A percentile compares a stretch with the other conserved stretches of the same genome.
phyloP scores from a whole-genome alignment of 441 rosid species.

The Omphalea diandra region DNA sequence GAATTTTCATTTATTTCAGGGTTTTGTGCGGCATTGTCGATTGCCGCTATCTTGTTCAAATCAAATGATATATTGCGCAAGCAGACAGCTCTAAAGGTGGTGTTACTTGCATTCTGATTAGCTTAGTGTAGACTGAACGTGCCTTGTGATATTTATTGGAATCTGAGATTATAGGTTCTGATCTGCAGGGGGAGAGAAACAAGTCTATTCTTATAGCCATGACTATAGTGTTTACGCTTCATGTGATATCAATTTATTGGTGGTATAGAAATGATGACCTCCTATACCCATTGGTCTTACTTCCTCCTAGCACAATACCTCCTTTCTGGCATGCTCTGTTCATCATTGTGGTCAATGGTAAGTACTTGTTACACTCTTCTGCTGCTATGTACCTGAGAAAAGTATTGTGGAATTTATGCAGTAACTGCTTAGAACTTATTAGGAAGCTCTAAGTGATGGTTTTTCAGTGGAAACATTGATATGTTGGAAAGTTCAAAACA shows the following conservation, averaged over 20 bases:
- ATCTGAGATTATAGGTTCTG: slow-evolving; percentile 8
- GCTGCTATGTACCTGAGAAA: slow-evolving; percentile 4
- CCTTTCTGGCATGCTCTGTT: slow-evolving; percentile 66
- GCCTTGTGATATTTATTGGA: slow-evolving; percentile 12
- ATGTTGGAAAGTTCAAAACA: too few relatives aligned
- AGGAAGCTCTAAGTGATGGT: too few relatives aligned
- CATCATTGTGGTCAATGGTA: slow-evolving; percentile 59
- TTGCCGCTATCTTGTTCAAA: slow-evolving; percentile 60
- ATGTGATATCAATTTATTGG: slow-evolving; percentile 58
- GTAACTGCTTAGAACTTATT: too few relatives aligned
- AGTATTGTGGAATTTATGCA: too few relatives aligned
- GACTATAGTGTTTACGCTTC: slow-evolving; percentile 43
- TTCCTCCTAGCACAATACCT: slow-evolving; percentile 54
- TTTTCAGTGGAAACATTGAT: too few relatives aligned
- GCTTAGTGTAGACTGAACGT: background rate
- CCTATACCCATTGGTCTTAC: slow-evolving; percentile 52
- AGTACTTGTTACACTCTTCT: background rate
- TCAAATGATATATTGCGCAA: slow-evolving; percentile 59
- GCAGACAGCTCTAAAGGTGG: slow-evolving; percentile 64
- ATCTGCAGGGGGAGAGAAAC: slow-evolving; percentile 59
- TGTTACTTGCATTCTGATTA: background rate
- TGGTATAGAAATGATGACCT: slow-evolving; percentile 53
- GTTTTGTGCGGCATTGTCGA: slow-evolving; percentile 61
- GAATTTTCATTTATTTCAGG: slow-evolving; percentile 37
- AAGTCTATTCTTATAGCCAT: slow-evolving; percentile 42